Percentiles rank a stretch among this genome's conserved stretches.
Evolutionary conservation across 768 basidiomycete genomes (phyloP).

Genomic region (Suillus plorans): DNA sequence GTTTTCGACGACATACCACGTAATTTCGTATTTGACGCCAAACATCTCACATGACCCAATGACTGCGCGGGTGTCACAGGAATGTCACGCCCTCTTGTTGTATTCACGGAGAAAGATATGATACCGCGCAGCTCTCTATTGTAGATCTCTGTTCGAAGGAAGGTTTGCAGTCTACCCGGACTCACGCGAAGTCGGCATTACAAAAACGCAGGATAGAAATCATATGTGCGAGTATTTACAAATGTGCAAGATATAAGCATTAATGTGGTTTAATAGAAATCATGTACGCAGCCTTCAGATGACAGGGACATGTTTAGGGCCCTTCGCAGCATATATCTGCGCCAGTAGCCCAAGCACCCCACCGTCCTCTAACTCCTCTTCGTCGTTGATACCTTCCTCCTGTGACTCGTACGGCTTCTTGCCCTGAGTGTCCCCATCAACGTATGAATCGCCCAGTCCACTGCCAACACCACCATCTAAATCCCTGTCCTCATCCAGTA

Average conservation of each 20-base stretch:
- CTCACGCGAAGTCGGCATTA: not conserved
- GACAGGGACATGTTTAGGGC: constrained; percentile 45
- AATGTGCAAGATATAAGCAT: not conserved
- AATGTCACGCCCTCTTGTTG: not conserved
- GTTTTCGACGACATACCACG: not conserved
- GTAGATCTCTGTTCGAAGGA: not conserved
- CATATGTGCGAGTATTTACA: not conserved
- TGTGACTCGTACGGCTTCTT: constrained; percentile 37
- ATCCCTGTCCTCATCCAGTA: constrained; percentile 47
- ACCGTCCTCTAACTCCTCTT: constrained; percentile 69
- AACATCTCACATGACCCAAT: not conserved
- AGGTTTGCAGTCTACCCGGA: not conserved
- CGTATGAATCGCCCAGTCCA: constrained; percentile 69
- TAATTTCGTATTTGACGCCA: not conserved
- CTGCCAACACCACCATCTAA: constrained; percentile 59
- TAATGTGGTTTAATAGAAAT: not conserved
- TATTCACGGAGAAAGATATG: not conserved
- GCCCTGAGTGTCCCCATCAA: constrained; percentile 57
- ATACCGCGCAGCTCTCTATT: not conserved
- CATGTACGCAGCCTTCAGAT: constrained; percentile 30
- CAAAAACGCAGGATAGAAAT: not conserved
- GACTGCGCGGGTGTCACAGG: not conserved
- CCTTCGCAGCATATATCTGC: constrained; percentile 76
- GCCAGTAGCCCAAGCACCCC: constrained; percentile 85
- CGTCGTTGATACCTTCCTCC: constrained; percentile 55